Evolutionary conservation across 805 yeast species (phyloP).

Genomic region (Priceomyces carsonii): DNA sequence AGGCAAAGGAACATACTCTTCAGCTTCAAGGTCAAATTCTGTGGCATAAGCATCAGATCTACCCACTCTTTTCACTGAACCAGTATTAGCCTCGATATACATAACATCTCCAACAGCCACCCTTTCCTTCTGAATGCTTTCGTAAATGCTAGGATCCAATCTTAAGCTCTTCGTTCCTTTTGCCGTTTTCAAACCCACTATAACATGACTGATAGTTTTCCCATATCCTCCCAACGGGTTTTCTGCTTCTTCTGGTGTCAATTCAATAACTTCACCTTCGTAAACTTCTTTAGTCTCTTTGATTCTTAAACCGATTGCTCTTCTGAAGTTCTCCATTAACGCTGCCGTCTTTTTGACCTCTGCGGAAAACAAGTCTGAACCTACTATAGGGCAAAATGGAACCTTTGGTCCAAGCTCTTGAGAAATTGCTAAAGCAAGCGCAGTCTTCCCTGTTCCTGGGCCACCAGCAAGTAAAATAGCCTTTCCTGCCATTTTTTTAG

Average conservation of each 20-base stretch:
- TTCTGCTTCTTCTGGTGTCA: slow-evolving; percentile 94
- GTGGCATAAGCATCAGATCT: slow-evolving; percentile 98
- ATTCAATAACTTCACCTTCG: slow-evolving; percentile 96
- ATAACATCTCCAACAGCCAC: slow-evolving; percentile 96
- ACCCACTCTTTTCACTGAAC: slow-evolving; percentile 95
- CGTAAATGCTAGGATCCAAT: slow-evolving; percentile 90
- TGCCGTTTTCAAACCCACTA: slow-evolving; percentile 90
- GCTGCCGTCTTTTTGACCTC: slow-evolving; percentile 97
- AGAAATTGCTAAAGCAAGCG: slow-evolving; percentile 91
- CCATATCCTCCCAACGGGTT: slow-evolving; percentile 98
- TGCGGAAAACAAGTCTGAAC: slow-evolving; percentile 90
- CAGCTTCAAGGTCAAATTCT: slow-evolving; percentile 97
- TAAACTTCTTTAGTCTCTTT: slow-evolving; percentile 97
- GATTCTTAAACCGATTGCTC: slow-evolving; percentile 93
- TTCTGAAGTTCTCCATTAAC: slow-evolving; percentile 92
- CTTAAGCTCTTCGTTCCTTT: slow-evolving; percentile 87
- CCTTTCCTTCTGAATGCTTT: slow-evolving; percentile 91
- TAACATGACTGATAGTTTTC: slow-evolving; percentile 90
- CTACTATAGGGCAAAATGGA: slow-evolving; percentile 97
- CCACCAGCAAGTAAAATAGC: slow-evolving; percentile 97
- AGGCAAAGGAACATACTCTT: slow-evolving; percentile 97
- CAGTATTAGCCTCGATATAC: slow-evolving; percentile 95
- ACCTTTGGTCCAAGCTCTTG: slow-evolving; percentile 97
- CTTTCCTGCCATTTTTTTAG: slow-evolving; percentile 90
- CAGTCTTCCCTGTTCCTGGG: slow-evolving; percentile 98